Evolutionary conservation across 306 rosid genomes (phyloP).

Genomic region (Acacia acuminata): DNA sequence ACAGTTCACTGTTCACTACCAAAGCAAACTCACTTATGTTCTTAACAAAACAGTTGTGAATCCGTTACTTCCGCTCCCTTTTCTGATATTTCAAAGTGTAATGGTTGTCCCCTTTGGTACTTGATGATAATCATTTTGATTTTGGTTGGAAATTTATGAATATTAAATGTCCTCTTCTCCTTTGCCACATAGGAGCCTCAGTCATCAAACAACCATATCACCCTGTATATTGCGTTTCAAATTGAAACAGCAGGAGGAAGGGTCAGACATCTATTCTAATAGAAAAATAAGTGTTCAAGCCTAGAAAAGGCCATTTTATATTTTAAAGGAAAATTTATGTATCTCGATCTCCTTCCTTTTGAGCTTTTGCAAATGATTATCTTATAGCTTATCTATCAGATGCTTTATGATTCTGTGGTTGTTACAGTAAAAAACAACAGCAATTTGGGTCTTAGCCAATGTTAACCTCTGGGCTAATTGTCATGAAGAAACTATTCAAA

Average conservation of each 20-base stretch:
- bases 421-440: neutral
- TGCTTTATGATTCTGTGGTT: constrained; percentile 4
- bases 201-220: constrained; percentile 10
- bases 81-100: constrained; percentile 14
- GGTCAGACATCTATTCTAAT: constrained; percentile 2
- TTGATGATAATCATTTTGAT: neutral
- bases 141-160: neutral
- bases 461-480: neutral
- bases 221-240: constrained; percentile 5
- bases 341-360: neutral
- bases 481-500: neutral
- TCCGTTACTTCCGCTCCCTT: neutral
- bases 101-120: neutral
- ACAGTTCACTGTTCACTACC: neutral
- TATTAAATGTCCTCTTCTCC: neutral
- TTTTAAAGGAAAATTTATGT: neutral
- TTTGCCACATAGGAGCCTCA: neutral
- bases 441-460: constrained; percentile 2
- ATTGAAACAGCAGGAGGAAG: neutral
- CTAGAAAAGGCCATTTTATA: constrained; percentile 14
- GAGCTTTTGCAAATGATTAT: constrained; percentile 9
- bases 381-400: neutral
- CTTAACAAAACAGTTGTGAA: neutral
- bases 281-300: constrained; percentile 1
- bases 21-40: neutral